These are phyloP conservation scores for Didymella lethalis DNA, from an alignment of 2,329 filamentous ascomycete species.

Conservation along the genomic window DNA sequence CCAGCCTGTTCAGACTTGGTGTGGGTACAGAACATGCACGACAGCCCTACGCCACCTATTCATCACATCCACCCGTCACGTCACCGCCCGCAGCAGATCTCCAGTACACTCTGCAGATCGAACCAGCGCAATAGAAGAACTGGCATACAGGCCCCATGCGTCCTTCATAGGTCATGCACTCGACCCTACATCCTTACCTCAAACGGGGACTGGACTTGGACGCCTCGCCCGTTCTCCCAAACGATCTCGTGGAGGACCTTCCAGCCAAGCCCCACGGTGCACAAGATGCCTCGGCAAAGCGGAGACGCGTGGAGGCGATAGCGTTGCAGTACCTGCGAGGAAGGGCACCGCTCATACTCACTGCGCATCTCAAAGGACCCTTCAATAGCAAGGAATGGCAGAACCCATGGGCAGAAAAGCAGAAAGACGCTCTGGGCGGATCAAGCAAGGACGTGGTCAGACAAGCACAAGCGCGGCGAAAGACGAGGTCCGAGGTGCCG, in stretches of 20 bases:
- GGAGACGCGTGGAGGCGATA: conserved; percentile 65
- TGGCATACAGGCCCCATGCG: conserved; percentile 1
- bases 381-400: conserved; percentile 56
- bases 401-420: conserved; percentile 45
- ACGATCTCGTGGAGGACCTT: conserved; percentile 59
- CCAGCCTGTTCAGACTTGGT: neutral
- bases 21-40: conserved; percentile 12
- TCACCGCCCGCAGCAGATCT: conserved; percentile 2
- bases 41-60: conserved; percentile 9
- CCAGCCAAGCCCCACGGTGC: conserved; percentile 62
- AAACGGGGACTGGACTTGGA: conserved; percentile 38
- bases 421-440: conserved; percentile 1
- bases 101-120: neutral
- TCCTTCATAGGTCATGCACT: conserved; percentile 25
- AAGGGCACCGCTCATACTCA: conserved; percentile 63
- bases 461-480: conserved; percentile 1
- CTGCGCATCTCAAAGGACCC: conserved; percentile 68
- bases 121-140: neutral
- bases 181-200: conserved; percentile 35
- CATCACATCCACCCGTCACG: conserved; percentile 11
- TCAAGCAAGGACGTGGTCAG: neutral
- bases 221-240: conserved; percentile 26
- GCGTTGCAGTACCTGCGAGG: conserved; percentile 67
- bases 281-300: conserved; percentile 61
- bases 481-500: conserved; percentile 13